phyloP scores from a whole-genome alignment of 2,329 filamentous ascomycete genomes.

The Lasiodiplodia hormozganensis region DNA sequence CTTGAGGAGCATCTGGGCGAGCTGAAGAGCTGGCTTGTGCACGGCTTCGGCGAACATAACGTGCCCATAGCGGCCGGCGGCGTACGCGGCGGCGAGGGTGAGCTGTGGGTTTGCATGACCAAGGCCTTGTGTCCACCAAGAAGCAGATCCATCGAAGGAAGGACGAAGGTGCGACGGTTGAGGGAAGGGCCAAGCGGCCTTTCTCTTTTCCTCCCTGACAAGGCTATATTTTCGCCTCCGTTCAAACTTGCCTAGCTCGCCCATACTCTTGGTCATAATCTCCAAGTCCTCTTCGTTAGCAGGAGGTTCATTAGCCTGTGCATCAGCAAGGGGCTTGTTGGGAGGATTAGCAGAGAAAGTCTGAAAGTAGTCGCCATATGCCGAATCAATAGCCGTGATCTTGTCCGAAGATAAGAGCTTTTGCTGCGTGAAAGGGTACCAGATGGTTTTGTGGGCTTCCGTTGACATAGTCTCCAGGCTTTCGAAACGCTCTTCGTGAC shows the following conservation, averaged over 20 bases:
- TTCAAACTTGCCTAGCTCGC: not conserved
- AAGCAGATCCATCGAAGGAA: constrained; percentile 83
- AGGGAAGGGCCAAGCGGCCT: constrained; percentile 6
- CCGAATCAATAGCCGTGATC: constrained; percentile 80
- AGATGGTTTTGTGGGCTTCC: constrained; percentile 70
- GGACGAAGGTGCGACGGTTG: constrained; percentile 59
- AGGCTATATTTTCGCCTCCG: not conserved
- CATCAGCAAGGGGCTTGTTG: not conserved
- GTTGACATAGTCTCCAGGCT: constrained; percentile 67
- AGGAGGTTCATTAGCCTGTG: not conserved
- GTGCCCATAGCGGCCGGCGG: constrained; percentile 83
- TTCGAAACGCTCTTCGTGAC: constrained; percentile 63
- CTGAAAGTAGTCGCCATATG: constrained; percentile 80
- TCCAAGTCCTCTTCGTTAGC: not conserved
- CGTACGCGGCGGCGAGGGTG: constrained; percentile 77
- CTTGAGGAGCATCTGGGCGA: constrained; percentile 70
- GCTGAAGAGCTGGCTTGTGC: constrained; percentile 76
- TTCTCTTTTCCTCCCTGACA: not conserved
- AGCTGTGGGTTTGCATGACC: constrained; percentile 78
- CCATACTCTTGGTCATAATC: not conserved
- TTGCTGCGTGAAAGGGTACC: constrained; percentile 90
- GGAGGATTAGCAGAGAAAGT: constrained; percentile 47
- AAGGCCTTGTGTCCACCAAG: constrained; percentile 91
- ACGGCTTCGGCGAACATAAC: constrained; percentile 85
- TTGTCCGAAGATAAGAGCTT: constrained; percentile 65